Conservation (phyloP, 345 rosid species). For the Xanthoceras sorbifolium region DNA sequence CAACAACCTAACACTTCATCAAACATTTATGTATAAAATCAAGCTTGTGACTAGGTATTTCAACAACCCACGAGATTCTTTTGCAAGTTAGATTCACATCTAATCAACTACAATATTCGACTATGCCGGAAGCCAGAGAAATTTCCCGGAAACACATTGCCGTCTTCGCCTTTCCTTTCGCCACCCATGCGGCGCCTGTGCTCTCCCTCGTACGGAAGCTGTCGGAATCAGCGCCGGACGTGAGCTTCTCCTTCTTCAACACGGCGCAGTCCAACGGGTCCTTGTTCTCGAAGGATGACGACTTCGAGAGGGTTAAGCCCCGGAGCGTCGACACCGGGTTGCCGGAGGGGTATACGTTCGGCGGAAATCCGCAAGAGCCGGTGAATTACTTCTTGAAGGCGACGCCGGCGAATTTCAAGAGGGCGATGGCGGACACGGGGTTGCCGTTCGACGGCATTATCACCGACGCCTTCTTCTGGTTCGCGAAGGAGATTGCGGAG, state of each 20-base stretch:
- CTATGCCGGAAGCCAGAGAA: not conserved
- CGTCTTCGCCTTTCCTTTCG: constrained; percentile 46
- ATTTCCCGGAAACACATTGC: constrained; percentile 30
- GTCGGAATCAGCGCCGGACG: constrained; percentile 19
- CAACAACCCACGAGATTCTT: not conserved
- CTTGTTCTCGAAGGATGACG: constrained; percentile 8
- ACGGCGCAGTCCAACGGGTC: constrained; percentile 34
- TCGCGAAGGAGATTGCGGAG: constrained; percentile 46
- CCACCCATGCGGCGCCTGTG: constrained; percentile 38
- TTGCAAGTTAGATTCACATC: too few species aligned
- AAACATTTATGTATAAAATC: too few species aligned
- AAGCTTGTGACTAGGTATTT: not conserved
- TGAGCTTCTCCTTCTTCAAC: constrained; percentile 41
- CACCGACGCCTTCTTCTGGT: constrained; percentile 58
- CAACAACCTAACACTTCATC: too few species aligned
- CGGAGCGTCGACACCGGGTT: constrained; percentile 39
- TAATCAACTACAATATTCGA: not conserved
- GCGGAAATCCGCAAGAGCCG: constrained; percentile 31
- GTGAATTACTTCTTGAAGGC: constrained; percentile 40
- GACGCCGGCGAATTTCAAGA: constrained; percentile 35
- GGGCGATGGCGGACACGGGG: constrained; percentile 33
- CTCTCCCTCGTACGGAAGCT: constrained; percentile 29
- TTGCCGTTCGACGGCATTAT: constrained; percentile 36
- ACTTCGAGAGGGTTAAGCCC: constrained; percentile 22
- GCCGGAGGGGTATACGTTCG: constrained; percentile 34